These are phyloP conservation scores for Penicillium sp. DNA, from an alignment of 2,329 filamentous ascomycete genomes.

Conservation along the genomic window DNA sequence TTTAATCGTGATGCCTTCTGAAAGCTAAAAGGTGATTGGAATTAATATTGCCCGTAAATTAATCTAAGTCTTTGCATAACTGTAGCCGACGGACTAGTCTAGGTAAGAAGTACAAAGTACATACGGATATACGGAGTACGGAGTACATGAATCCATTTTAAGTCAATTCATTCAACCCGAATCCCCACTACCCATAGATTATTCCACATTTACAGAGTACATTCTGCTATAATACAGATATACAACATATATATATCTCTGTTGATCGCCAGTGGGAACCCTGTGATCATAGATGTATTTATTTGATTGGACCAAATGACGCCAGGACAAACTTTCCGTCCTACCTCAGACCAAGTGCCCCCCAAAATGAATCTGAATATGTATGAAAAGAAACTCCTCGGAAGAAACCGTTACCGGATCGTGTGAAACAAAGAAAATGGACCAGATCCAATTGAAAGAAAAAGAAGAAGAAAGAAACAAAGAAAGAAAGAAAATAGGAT, in stretches of 20 bases:
- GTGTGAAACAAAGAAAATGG: neutral
- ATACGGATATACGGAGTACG: too few relatives aligned
- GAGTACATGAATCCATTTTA: too few relatives aligned
- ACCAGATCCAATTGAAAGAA: neutral
- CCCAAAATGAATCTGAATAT: neutral
- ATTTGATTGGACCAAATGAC: neutral
- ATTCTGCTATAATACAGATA: neutral
- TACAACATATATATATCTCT: too few relatives aligned
- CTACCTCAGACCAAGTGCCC: neutral
- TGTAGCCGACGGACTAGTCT: neutral
- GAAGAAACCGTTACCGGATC: neutral
- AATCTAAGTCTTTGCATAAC: neutral
- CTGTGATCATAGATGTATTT: neutral
- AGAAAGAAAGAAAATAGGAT: neutral
- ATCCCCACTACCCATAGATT: too few relatives aligned
- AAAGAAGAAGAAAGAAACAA: neutral
- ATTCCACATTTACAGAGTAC: neutral
- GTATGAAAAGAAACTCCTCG: neutral
- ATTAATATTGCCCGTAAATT: neutral
- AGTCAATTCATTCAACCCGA: too few relatives aligned
- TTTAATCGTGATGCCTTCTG: slow-evolving; percentile 11
- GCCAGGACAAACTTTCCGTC: neutral
- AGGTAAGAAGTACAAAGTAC: neutral
- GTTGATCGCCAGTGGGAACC: neutral
- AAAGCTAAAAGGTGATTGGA: neutral